These are phyloP conservation scores for Polyrhizophydium stewartii DNA, from an alignment of 371 early-diverging fungal species.

Conservation along the genomic window DNA sequence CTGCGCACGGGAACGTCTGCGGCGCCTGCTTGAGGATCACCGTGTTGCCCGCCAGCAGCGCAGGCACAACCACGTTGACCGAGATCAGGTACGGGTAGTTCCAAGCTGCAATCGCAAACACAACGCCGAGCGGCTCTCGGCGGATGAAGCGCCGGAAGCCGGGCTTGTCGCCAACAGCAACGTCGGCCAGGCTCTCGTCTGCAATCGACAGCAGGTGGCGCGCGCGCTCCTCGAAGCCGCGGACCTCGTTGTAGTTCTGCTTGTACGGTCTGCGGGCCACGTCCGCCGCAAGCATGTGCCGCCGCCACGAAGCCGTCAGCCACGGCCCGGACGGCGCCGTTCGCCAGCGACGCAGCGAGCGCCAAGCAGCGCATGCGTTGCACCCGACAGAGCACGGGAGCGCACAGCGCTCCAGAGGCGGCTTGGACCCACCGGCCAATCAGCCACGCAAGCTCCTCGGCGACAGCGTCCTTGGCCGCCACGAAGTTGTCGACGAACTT, in stretches of 20 bases:
- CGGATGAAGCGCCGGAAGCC: slow-evolving; percentile 61
- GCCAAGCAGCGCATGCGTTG: too few relatives aligned
- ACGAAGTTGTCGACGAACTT: slow-evolving; percentile 59
- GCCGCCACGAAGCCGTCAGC: too few relatives aligned
- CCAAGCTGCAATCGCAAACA: slow-evolving; percentile 66
- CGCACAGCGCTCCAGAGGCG: too few relatives aligned
- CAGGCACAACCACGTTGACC: slow-evolving; percentile 75
- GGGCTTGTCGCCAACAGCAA: slow-evolving; percentile 23
- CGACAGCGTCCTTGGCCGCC: slow-evolving; percentile 54
- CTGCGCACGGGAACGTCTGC: slow-evolving; percentile 75
- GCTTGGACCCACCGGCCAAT: slow-evolving; percentile 56
- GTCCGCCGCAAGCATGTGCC: too few relatives aligned
- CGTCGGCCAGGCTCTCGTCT: slow-evolving; percentile 57
- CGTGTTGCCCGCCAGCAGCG: slow-evolving; percentile 72
- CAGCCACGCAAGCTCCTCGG: slow-evolving; percentile 56
- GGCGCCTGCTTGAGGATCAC: slow-evolving; percentile 81
- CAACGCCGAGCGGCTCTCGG: slow-evolving; percentile 67
- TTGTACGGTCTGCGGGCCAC: slow-evolving; percentile 53
- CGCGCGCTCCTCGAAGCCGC: slow-evolving; percentile 67
- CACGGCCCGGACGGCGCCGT: too few relatives aligned
- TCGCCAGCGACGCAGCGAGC: too few relatives aligned
- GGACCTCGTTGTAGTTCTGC: slow-evolving; percentile 68
- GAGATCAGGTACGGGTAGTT: slow-evolving; percentile 64
- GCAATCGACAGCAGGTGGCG: slow-evolving; percentile 72
- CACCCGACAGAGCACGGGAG: too few relatives aligned